A percentile compares a stretch with the other conserved stretches of the same genome.
Evolutionary conservation across 352 stramenopile genomes (phyloP).

Genomic region (Phytophthora uliginosa): DNA sequence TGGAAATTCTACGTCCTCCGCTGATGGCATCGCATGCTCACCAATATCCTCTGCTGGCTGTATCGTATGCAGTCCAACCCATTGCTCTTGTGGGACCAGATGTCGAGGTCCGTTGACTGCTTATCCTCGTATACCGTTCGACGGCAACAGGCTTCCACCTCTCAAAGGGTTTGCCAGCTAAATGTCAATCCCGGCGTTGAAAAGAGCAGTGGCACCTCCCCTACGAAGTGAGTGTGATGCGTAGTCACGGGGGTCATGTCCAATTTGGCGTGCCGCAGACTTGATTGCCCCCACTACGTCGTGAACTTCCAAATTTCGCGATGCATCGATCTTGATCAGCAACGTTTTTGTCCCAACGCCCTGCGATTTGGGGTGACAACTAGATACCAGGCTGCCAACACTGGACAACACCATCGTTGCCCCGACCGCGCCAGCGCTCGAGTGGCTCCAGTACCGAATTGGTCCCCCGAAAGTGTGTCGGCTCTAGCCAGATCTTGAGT

Average conservation of each 20-base stretch:
- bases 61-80: too few relatives aligned
- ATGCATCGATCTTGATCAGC: conserved; percentile 8
- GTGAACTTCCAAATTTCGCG: not conserved
- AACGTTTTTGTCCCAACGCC: not conserved
- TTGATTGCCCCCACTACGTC: not conserved
- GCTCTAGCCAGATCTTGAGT: not conserved
- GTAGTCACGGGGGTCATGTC: not conserved
- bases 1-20: too few relatives aligned
- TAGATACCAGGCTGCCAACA: conserved; percentile 7
- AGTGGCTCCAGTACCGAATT: conserved; percentile 6
- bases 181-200: conserved; percentile 5
- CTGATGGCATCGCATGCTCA: too few relatives aligned
- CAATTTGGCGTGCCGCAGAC: not conserved
- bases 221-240: conserved; percentile 13
- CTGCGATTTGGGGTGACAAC: not conserved
- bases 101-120: not conserved
- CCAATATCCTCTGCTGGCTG: too few relatives aligned
- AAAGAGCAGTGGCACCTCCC: not conserved
- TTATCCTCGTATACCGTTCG: not conserved
- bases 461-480: conserved; percentile 1
- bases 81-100: too few relatives aligned
- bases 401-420: conserved; percentile 13
- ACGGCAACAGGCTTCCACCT: not conserved
- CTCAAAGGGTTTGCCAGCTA: not conserved
- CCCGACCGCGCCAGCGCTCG: not conserved